These are phyloP conservation scores for Alternaria burnsii DNA, from an alignment of 2,329 filamentous ascomycete species.

Conservation along the genomic window DNA sequence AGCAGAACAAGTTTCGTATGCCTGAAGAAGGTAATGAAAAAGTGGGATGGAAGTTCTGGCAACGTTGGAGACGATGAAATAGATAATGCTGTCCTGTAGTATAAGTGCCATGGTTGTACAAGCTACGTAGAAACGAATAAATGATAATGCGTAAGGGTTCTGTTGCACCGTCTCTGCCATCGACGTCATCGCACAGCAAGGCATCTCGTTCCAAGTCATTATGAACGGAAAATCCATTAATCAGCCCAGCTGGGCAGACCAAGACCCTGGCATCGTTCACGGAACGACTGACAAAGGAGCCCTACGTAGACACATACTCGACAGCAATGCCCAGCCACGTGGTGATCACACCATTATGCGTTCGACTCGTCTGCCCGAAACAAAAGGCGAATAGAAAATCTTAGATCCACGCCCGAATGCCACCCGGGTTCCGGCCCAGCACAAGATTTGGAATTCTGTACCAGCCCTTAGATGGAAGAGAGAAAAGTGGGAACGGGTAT, in stretches of 20 bases:
- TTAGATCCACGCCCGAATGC: neutral
- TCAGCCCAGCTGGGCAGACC: neutral
- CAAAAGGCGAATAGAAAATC: conserved; percentile 1
- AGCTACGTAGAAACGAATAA: conserved; percentile 7
- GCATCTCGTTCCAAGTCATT: neutral
- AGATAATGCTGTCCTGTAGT: neutral
- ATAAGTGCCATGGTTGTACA: conserved; percentile 2
- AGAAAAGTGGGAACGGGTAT: neutral
- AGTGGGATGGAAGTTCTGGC: conserved; percentile 58
- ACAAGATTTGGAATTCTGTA: neutral
- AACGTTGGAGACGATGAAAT: conserved; percentile 47
- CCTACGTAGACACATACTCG: neutral
- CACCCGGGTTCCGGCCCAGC: neutral
- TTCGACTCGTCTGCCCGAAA: neutral
- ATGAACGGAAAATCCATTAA: neutral
- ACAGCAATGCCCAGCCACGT: neutral
- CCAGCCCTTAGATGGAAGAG: neutral
- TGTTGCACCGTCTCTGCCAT: neutral
- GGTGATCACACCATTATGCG: neutral
- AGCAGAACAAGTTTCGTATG: conserved; percentile 37
- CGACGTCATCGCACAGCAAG: neutral
- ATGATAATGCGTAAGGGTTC: neutral
- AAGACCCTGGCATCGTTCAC: conserved; percentile 3
- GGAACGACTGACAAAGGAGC: neutral
- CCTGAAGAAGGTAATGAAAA: conserved; percentile 29